A percentile compares a stretch with the other conserved stretches of the same genome.
These are phyloP conservation scores for Talaromyces sp. DNA, from an alignment of 2,329 filamentous ascomycete genomes.

Conservation along the genomic window DNA sequence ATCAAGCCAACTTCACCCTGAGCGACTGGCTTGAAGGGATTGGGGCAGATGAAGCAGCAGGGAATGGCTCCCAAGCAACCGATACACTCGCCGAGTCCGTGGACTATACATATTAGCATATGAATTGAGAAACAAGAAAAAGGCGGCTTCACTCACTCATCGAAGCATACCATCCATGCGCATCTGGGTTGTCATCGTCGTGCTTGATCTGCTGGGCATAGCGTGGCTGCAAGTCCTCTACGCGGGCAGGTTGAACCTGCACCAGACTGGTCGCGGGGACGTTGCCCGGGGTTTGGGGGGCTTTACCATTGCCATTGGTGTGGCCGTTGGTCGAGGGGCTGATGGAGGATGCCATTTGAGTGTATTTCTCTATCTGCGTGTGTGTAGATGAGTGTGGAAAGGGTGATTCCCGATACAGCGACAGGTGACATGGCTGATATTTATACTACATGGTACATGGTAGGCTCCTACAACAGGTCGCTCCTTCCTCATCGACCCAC, in stretches of 20 bases:
- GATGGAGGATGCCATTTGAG: neutral
- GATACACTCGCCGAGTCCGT: slow-evolving; percentile 68
- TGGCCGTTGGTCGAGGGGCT: neutral
- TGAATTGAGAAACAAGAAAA: neutral
- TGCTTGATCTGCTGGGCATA: slow-evolving; percentile 65
- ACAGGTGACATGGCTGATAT: neutral
- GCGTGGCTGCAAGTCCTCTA: slow-evolving; percentile 79
- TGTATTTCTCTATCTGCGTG: neutral
- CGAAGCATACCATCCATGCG: slow-evolving; percentile 82
- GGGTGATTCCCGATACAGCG: neutral
- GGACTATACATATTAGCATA: slow-evolving; percentile 49
- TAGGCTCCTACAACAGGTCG: neutral
- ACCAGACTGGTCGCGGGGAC: slow-evolving; percentile 55
- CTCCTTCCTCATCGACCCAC: neutral
- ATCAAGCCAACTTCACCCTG: slow-evolving; percentile 95
- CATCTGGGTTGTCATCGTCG: slow-evolving; percentile 63
- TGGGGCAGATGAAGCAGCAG: slow-evolving; percentile 87
- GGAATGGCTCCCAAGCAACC: slow-evolving; percentile 83
- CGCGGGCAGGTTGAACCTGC: slow-evolving; percentile 72
- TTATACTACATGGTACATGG: neutral
- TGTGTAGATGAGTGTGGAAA: neutral
- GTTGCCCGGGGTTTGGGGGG: slow-evolving; percentile 32
- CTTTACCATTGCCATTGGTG: slow-evolving; percentile 32
- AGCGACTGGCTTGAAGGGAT: slow-evolving; percentile 87
- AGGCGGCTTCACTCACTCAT: slow-evolving; percentile 62